phyloP scores from a whole-genome alignment of 2,329 filamentous ascomycete genomes.

The Microdochium nivale region DNA sequence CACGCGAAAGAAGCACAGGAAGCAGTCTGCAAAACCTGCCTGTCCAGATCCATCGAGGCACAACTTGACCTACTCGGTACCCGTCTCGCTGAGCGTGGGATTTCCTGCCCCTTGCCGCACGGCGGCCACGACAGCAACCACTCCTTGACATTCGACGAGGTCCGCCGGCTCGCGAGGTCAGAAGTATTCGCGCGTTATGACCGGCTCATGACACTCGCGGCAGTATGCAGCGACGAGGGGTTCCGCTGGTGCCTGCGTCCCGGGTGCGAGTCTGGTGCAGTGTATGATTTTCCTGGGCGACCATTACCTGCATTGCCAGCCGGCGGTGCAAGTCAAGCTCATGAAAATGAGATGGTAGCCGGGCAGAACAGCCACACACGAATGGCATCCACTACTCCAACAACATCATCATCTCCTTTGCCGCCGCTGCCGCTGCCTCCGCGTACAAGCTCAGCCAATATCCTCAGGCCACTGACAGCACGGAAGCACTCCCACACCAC shows the following conservation, averaged over 20 bases:
- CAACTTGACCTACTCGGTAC: conserved; percentile 29
- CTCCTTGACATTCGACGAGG: conserved; percentile 3
- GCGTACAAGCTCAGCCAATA: background rate
- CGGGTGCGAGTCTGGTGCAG: conserved; percentile 12
- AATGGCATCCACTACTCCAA: background rate
- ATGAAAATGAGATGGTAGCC: background rate
- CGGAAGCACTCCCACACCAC: no score
- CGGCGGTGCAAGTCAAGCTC: background rate
- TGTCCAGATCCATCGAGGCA: conserved; percentile 4
- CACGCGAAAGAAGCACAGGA: background rate
- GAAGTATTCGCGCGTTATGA: conserved; percentile 6
- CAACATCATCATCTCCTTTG: background rate
- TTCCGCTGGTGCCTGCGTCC: conserved; percentile 15
- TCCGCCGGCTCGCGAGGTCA: conserved; percentile 4
- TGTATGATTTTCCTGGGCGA: conserved; percentile 4
- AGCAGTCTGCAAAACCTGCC: conserved; percentile 4
- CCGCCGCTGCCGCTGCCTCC: background rate
- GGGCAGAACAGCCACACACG: background rate
- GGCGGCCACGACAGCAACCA: conserved; percentile 2
- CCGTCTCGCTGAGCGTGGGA: conserved; percentile 21
- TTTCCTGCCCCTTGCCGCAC: conserved; percentile 4
- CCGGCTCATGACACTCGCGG: conserved; percentile 5
- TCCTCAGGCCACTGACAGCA: background rate
- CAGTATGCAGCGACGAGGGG: conserved; percentile 4
- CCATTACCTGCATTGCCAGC: background rate